Evolutionary conservation across 768 basidiomycete species (phyloP).

Genomic region (Calocybe indica): DNA sequence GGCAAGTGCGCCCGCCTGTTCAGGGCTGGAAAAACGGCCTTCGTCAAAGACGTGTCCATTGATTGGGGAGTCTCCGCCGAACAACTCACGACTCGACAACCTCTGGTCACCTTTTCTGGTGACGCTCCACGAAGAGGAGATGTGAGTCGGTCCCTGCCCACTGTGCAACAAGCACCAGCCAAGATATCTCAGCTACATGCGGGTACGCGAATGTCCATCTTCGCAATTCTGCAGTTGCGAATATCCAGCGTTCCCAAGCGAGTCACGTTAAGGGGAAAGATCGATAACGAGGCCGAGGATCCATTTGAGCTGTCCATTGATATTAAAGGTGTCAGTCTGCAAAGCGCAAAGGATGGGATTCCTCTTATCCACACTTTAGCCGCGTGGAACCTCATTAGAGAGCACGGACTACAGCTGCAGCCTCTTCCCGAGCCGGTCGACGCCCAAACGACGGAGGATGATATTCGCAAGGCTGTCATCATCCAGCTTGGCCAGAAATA

Average conservation of each 20-base stretch:
- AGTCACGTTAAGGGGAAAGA: slow-evolving; percentile 28
- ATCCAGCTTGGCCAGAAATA: slow-evolving; percentile 45
- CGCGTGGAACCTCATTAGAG: slow-evolving; percentile 49
- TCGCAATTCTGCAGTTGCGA: slow-evolving; percentile 24
- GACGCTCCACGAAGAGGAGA: slow-evolving; percentile 13
- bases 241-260: slow-evolving; percentile 21
- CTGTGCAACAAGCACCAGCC: slow-evolving; percentile 30
- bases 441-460: slow-evolving; percentile 20
- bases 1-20: slow-evolving; percentile 46
- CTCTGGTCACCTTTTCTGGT: slow-evolving; percentile 9
- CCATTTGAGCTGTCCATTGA: slow-evolving; percentile 24
- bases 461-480: slow-evolving; percentile 37
- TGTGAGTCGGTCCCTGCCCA: slow-evolving; percentile 18
- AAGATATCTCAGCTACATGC: slow-evolving; percentile 26
- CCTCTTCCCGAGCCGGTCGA: slow-evolving; percentile 24
- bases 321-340: slow-evolving; percentile 22
- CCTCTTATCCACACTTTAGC: slow-evolving; percentile 48
- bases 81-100: slow-evolving; percentile 5
- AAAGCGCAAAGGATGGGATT: slow-evolving; percentile 24
- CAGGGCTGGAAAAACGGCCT: slow-evolving; percentile 41
- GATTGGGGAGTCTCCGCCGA: slow-evolving; percentile 42
- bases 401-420: slow-evolving; percentile 31
- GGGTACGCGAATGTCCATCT: slow-evolving; percentile 27
- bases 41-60: slow-evolving; percentile 37
- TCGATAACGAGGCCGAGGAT: slow-evolving; percentile 12